phyloP scores from a whole-genome alignment of 176 grass and related monocot species.

The Poa annua region DNA sequence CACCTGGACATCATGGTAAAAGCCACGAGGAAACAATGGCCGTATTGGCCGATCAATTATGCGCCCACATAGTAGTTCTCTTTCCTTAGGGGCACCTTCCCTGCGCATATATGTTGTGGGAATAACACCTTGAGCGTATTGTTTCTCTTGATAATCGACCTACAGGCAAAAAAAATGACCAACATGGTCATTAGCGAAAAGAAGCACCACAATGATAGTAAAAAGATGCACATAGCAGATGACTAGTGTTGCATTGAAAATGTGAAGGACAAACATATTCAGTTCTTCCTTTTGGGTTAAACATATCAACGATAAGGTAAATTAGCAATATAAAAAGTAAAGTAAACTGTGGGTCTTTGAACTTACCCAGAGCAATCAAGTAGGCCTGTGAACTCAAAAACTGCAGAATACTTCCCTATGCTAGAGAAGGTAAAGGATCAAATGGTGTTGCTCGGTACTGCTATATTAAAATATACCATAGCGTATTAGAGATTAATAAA shows the following conservation, averaged over 20 bases:
- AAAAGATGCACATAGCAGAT: not conserved
- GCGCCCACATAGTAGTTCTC: conserved; percentile 91
- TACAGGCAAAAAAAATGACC: conserved; percentile 33
- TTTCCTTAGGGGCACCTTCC: conserved; percentile 97
- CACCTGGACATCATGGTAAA: conserved; percentile 98
- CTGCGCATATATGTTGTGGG: conserved; percentile 96
- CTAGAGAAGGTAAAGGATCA: not conserved
- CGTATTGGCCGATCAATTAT: conserved; percentile 94
- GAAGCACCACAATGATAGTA: not conserved
- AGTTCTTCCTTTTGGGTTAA: conserved; percentile 14
- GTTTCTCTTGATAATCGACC: conserved; percentile 99
- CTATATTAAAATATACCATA: not conserved
- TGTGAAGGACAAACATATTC: not conserved
- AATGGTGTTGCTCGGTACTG: not conserved
- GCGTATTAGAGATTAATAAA: not conserved
- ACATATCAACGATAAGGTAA: conserved; percentile 1
- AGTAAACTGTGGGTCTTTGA: not conserved
- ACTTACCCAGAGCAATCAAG: not conserved
- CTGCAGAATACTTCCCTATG: not conserved
- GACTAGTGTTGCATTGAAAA: conserved; percentile 31
- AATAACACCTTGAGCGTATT: conserved; percentile 93
- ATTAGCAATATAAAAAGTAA: not conserved
- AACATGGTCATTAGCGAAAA: conserved; percentile 5
- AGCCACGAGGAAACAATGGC: conserved; percentile 87
- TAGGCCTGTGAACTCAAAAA: not conserved